Base-by-base conservation (phyloP, 805 yeast genomes). In the Sugiyamaella qingdaonensis region DNA sequence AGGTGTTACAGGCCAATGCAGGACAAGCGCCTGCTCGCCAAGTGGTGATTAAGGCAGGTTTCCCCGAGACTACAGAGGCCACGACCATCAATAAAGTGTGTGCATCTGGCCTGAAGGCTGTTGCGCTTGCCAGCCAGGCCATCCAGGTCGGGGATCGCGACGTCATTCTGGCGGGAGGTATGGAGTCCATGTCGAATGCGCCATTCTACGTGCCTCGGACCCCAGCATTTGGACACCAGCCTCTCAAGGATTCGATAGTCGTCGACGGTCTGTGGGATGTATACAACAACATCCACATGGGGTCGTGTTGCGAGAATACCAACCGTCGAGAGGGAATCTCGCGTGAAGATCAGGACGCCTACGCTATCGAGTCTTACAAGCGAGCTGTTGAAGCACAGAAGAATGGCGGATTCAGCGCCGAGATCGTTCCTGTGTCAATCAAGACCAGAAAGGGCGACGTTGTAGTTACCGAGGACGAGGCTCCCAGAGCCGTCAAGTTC, bases 21-120 rank as follows among this genome's bases (percentile, higher is more conserved):
- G 98, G 98, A 55, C 98, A 91, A 73, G 91, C 94, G 50, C 97
- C 97, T 42, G 98, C 98, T 29, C 86, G 97, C 74, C 98, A 91
- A 75, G 97, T 91, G 46, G 96, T 94, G 14, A 66, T 90, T 61
- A 85, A 82, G 63, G 85, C 97, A 13, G 97, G 97, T 10, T 77
- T 91, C 53, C 85, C 90, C 44, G 84, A 85, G 58, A 75, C 80
- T 53, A 84, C 90, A 52, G 87, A 88, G 54, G 95, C 96, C 53
- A 80, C 95, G 49, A 87, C 97, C 37, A 78, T 91, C 61, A 92
- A 91, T 79, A 91, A 91, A 75, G 98, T 91, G 53, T 91, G 98
- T 78, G 95, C 98, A 33, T 86, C 95, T 13, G 97, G 96, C 61
- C 76, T 90, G 81, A 91, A 92, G 74, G 79, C 96, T 19, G 84